phyloP scores from a whole-genome alignment of 805 yeast species.

The Hanseniaspora nectarophila region DNA sequence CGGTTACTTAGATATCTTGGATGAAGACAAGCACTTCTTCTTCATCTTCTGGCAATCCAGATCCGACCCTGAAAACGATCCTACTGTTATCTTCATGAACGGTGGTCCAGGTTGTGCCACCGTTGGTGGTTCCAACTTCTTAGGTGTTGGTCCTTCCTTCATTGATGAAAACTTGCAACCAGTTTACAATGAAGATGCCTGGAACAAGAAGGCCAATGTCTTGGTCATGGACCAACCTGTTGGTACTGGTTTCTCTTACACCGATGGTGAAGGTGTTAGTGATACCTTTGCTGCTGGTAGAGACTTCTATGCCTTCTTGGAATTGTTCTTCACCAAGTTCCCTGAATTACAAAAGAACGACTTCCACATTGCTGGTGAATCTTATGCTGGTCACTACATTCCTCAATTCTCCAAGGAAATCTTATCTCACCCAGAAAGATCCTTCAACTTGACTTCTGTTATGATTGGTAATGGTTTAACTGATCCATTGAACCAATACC shows the following conservation, averaged over 20 bases:
- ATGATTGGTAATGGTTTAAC: conserved; percentile 87
- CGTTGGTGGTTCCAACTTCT: conserved; percentile 62
- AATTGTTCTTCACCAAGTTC: conserved; percentile 67
- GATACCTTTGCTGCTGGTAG: conserved; percentile 72
- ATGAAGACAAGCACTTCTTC: conserved; percentile 80
- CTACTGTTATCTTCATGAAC: conserved; percentile 77
- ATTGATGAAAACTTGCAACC: conserved; percentile 53
- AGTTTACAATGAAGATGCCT: conserved; percentile 58
- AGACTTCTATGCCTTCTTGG: conserved; percentile 69
- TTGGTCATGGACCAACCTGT: conserved; percentile 45
- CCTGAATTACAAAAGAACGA: conserved; percentile 37
- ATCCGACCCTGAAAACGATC: conserved; percentile 77
- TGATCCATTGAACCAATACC: conserved; percentile 70
- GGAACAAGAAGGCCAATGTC: conserved; percentile 78
- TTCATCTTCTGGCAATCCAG: conserved; percentile 78
- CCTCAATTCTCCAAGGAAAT: conserved; percentile 82
- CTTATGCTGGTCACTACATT: conserved; percentile 88
- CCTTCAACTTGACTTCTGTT: conserved; percentile 59
- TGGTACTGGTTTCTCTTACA: conserved; percentile 14
- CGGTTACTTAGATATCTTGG: conserved; percentile 74
- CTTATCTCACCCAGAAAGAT: conserved; percentile 46
- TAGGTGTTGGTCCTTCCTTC: conserved; percentile 75
- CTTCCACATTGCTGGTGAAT: conserved; percentile 87
- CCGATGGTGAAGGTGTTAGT: conserved; percentile 32
- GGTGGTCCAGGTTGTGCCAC: conserved; percentile 96